Evolutionary conservation across 2,329 filamentous ascomycete genomes (phyloP).

Genomic region (Dryadomyces sulphureus): DNA sequence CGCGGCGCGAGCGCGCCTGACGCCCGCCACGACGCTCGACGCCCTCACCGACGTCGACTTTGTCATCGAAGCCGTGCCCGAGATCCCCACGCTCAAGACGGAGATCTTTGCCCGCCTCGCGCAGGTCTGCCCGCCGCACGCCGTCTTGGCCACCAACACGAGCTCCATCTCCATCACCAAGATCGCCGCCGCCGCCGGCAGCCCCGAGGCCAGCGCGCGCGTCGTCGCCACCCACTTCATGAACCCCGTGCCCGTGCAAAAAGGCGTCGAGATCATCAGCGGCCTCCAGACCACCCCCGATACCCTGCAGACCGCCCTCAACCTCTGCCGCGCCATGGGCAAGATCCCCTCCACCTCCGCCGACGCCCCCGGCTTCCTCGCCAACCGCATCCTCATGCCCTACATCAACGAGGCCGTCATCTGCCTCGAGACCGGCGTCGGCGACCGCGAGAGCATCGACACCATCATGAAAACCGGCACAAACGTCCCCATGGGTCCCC

Average conservation of each 20-base stretch:
- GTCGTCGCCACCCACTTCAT: constrained; percentile 97
- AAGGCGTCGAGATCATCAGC: constrained; percentile 94
- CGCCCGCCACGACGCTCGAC: constrained; percentile 57
- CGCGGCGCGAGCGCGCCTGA: constrained; percentile 54
- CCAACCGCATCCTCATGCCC: constrained; percentile 95
- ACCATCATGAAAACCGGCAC: constrained; percentile 99
- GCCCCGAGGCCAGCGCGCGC: constrained; percentile 65
- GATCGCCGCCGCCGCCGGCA: constrained; percentile 76
- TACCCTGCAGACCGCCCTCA: constrained; percentile 70
- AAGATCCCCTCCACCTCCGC: constrained; percentile 80
- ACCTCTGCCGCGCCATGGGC: constrained; percentile 82
- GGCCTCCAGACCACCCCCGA: constrained; percentile 77
- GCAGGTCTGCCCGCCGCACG: constrained; percentile 64
- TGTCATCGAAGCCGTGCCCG: constrained; percentile 92
- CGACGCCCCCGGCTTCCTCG: constrained; percentile 86
- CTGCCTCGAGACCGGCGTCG: constrained; percentile 86
- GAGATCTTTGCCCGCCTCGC: constrained; percentile 77
- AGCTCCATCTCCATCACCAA: constrained; percentile 97
- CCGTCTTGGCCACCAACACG: constrained; percentile 92
- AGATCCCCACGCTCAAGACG: constrained; percentile 76
- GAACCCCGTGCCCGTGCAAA: constrained; percentile 95
- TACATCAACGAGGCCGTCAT: constrained; percentile 98
- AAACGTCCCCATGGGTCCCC: constrained; percentile 93
- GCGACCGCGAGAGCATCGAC: constrained; percentile 82
- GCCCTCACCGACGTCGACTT: constrained; percentile 78